Evolutionary conservation across 805 yeast species (phyloP).

Genomic region (Candida andamanensis): DNA sequence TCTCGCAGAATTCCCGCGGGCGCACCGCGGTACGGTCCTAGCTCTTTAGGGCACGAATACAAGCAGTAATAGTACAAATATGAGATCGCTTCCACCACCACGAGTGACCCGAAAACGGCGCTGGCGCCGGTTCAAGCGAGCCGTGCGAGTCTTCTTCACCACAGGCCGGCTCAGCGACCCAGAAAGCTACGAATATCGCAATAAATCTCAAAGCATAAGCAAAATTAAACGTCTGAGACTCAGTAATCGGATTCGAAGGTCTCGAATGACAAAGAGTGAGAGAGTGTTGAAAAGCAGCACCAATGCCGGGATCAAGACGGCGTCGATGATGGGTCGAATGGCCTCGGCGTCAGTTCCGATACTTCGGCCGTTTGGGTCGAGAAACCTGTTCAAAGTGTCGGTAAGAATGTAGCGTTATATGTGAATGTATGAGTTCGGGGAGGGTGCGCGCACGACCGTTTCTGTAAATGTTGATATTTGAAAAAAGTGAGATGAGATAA

Average conservation of each 20-base stretch:
- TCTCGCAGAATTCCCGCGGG: too few relatives aligned
- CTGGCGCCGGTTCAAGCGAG: slow-evolving; percentile 27
- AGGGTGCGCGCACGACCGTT: neutral
- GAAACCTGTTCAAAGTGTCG: slow-evolving; percentile 14
- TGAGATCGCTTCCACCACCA: slow-evolving; percentile 38
- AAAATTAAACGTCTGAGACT: slow-evolving; percentile 22
- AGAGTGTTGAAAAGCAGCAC: slow-evolving; percentile 15
- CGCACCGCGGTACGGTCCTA: too few relatives aligned
- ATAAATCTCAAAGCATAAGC: slow-evolving; percentile 16
- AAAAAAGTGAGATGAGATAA: slow-evolving; percentile 1
- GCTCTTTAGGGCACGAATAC: too few relatives aligned
- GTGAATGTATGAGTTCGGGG: too few relatives aligned
- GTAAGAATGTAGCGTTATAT: slow-evolving; percentile 8
- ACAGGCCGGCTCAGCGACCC: slow-evolving; percentile 25
- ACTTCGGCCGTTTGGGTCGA: slow-evolving; percentile 10
- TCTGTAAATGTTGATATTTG: neutral
- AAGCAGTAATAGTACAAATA: too few relatives aligned
- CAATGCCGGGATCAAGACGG: slow-evolving; percentile 15
- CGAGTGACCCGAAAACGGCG: slow-evolving; percentile 26
- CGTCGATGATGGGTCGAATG: slow-evolving; percentile 17
- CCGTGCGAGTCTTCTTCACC: slow-evolving; percentile 21
- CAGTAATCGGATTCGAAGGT: slow-evolving; percentile 14
- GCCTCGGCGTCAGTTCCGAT: slow-evolving; percentile 17
- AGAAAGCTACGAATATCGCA: slow-evolving; percentile 10
- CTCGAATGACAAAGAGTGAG: slow-evolving; percentile 10